Evolutionary conservation across 805 yeast species (phyloP).

Genomic region (Saturnispora quitensis): DNA sequence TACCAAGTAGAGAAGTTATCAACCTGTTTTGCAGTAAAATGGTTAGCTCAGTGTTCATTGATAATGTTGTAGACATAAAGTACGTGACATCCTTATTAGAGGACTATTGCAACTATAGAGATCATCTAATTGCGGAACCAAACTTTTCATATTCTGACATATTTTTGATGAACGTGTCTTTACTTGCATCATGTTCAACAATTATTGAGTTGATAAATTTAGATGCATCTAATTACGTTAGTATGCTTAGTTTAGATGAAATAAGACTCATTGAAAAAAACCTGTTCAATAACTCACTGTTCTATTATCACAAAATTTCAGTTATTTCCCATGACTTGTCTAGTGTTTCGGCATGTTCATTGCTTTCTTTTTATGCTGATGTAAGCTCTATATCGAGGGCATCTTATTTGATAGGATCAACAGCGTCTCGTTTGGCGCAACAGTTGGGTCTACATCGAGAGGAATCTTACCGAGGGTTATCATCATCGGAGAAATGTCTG

Average conservation of each 20-base stretch:
- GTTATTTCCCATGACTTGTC: conserved; percentile 42
- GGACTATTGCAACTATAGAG: conserved; percentile 20
- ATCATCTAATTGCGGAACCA: conserved; percentile 18
- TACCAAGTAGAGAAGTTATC: conserved; percentile 25
- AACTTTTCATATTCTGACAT: conserved; percentile 25
- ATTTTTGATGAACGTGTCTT: conserved; percentile 24
- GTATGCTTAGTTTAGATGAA: conserved; percentile 13
- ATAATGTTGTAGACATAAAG: conserved; percentile 6
- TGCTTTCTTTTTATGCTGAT: conserved; percentile 36
- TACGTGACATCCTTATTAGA: conserved; percentile 9
- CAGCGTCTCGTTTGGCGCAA: conserved; percentile 45
- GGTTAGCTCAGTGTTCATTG: not conserved
- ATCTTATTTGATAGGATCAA: conserved; percentile 33
- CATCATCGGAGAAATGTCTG: conserved; percentile 28
- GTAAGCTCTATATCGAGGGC: conserved; percentile 28
- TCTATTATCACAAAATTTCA: conserved; percentile 43
- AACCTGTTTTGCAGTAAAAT: conserved; percentile 12
- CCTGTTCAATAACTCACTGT: conserved; percentile 34
- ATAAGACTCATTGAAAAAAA: conserved; percentile 23
- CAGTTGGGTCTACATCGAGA: conserved; percentile 49
- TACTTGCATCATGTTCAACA: conserved; percentile 17
- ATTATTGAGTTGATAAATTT: conserved; percentile 6
- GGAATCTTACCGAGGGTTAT: conserved; percentile 33
- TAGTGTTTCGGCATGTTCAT: conserved; percentile 43
- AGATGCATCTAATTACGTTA: not conserved